Evolutionary conservation across 2,329 filamentous ascomycete species (phyloP).

Genomic region (Dactylonectria macrodidyma): DNA sequence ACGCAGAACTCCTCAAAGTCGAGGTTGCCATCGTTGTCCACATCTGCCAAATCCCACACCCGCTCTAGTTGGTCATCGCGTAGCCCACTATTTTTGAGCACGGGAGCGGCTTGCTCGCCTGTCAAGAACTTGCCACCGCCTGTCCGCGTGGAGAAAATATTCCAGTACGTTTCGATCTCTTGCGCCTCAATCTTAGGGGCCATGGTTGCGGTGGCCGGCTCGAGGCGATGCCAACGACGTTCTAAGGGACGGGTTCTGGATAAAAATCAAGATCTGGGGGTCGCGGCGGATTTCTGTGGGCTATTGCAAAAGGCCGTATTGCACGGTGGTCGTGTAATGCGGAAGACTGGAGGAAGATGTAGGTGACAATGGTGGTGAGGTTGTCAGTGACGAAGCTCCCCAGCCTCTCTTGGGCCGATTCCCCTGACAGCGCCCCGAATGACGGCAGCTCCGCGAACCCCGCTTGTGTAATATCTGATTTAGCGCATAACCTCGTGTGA

Average conservation of each 20-base stretch:
- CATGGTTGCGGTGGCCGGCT: constrained; percentile 57
- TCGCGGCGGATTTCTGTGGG: constrained; percentile 3
- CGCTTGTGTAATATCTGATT: constrained; percentile 47
- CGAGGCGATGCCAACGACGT: constrained; percentile 16
- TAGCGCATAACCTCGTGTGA: constrained; percentile 42
- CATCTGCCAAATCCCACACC: constrained; percentile 97
- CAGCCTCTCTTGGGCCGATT: constrained; percentile 47
- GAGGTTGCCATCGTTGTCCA: constrained; percentile 96
- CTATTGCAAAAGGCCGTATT: constrained; percentile 33
- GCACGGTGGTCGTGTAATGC: constrained; percentile 33
- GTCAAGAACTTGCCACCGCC: constrained; percentile 73
- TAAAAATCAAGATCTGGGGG: constrained; percentile 17
- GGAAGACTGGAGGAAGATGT: constrained; percentile 23
- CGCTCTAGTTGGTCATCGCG: constrained; percentile 87
- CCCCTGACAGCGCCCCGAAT: constrained; percentile 42
- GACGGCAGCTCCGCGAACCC: constrained; percentile 37
- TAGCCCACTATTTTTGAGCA: constrained; percentile 75
- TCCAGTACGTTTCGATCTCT: constrained; percentile 77
- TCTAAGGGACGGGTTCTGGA: constrained; percentile 8
- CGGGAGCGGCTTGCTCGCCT: constrained; percentile 73
- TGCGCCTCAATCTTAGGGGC: constrained; percentile 73
- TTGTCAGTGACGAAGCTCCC: constrained; percentile 50
- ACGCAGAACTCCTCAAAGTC: constrained; percentile 99
- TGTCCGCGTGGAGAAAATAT: constrained; percentile 73
- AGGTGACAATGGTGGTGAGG: constrained; percentile 19